These are phyloP conservation scores for Akebia trifoliata DNA, from an alignment of 164 flowering plant species.

Conservation along the genomic window DNA sequence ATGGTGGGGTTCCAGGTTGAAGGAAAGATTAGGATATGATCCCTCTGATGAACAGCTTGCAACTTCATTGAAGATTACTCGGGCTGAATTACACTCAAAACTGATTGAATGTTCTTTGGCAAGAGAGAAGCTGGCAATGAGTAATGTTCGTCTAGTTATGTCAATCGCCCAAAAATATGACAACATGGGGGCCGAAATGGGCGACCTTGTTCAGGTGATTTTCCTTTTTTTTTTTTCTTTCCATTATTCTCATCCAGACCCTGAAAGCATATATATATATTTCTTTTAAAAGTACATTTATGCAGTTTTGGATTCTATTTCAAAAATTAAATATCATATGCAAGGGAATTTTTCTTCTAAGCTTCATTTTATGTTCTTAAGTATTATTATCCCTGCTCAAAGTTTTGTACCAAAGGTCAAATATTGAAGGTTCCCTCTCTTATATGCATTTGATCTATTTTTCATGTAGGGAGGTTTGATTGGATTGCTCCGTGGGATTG, in stretches of 20 bases:
- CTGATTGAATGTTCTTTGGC: conserved; percentile 72
- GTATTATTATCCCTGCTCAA: too few relatives aligned
- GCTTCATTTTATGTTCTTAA: too few relatives aligned
- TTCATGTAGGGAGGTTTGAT: conserved; percentile 75
- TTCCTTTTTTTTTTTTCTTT: conserved; percentile 1
- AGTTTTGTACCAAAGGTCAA: background rate
- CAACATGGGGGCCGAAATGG: conserved; percentile 91
- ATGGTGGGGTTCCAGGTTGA: conserved; percentile 41
- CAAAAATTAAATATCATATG: too few relatives aligned
- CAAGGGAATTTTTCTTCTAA: too few relatives aligned
- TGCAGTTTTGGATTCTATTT: too few relatives aligned
- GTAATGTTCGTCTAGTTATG: conserved; percentile 93
- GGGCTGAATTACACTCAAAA: conserved; percentile 51
- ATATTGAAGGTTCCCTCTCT: background rate
- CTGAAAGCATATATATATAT: too few relatives aligned
- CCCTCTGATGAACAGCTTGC: conserved; percentile 91
- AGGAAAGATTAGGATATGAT: conserved; percentile 70
- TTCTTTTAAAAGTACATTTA: too few relatives aligned
- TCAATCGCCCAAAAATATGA: conserved; percentile 87
- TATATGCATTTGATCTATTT: conserved; percentile 1
- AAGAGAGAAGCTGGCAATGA: conserved; percentile 89
- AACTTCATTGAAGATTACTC: conserved; percentile 59
- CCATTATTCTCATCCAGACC: background rate
- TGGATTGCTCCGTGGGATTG: conserved; percentile 91
- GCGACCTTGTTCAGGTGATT: conserved; percentile 89